Evolutionary conservation across 148 eudicot species (phyloP), one percentile per base, ranked within the genome.

Genomic region (Rhododendron ovatum): DNA sequence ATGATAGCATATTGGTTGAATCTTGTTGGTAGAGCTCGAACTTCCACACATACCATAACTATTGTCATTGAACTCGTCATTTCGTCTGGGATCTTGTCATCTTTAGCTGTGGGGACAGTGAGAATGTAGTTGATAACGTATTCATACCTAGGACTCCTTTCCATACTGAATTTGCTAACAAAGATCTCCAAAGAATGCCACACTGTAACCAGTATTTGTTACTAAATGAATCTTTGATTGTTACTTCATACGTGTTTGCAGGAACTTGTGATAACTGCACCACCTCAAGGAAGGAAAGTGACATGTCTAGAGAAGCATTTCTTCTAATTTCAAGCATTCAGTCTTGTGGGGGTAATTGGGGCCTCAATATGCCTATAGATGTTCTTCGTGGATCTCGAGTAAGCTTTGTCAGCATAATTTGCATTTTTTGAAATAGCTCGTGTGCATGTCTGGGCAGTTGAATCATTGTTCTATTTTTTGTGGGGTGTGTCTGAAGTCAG

Each of bases 341-440:
- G 26, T 87, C 94, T 65, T 95, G 98, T 82, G 90, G 96, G 80
- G 96, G 95, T 65, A 87, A 88, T 43, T 94, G 93, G 95, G 98
- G 96, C 81, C 95, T 95, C 81, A 92, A 93, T 90, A 63, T 94
- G 90, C 98, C 98, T 82, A 86, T 94, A 75, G 95, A 94, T 63
- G 94, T 94, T 81, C 98, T 95, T 82, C 98, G 98, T 48, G 98
- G 98, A 87, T 95, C 98, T 90, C 94, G 94, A 84, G 98, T 95
- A 93, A 92, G 95, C 83, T 85, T 51, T 26, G 26, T 75, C 15
- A 82, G 43, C 67, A 80, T 53, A 81, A 51, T 33, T 81, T 15
- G 22, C 50, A 12, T 80, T 67, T 17, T 76, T 20, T 67, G 79
- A 80, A n/a, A 67, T 69, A 81, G 53, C 30, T 45, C 61, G 41